Conservation (phyloP, 305 asterid species). For the Fraxinus paxiana region DNA sequence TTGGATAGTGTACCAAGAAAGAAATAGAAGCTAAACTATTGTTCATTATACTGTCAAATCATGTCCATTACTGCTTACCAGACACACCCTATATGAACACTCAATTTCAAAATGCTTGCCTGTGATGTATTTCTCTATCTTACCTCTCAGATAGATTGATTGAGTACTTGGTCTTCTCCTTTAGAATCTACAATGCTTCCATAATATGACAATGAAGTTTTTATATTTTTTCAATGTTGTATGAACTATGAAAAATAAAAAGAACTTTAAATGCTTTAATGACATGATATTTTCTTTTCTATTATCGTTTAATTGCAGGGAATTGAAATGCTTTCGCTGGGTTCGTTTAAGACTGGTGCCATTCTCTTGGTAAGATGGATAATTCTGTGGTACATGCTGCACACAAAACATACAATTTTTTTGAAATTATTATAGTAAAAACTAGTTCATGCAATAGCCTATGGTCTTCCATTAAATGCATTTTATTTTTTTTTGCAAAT, state of each 20-base stretch:
- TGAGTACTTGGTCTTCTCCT: background rate
- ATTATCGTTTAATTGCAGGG: constrained; percentile 48
- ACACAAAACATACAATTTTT: background rate
- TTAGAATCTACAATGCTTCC: background rate
- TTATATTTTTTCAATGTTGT: background rate
- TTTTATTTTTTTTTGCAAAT: background rate
- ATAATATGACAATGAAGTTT: background rate
- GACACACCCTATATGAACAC: background rate
- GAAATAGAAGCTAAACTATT: background rate
- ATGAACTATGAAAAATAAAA: background rate
- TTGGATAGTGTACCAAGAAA: background rate
- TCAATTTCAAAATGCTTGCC: background rate
- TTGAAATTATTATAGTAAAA: background rate
- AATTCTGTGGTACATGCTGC: background rate
- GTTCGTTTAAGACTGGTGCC: constrained; percentile 95
- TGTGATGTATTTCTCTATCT: background rate
- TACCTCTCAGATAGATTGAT: background rate
- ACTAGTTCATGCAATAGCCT: constrained; percentile 5
- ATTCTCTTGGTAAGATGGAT: constrained; percentile 71
- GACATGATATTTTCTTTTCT: background rate
- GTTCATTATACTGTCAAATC: background rate
- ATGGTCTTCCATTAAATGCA: background rate
- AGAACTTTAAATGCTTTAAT: background rate
- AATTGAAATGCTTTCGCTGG: constrained; percentile 98
- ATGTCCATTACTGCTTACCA: background rate